phyloP scores from a whole-genome alignment of 1,284 basidiomycete species.

The Exobasidium rhododendri region DNA sequence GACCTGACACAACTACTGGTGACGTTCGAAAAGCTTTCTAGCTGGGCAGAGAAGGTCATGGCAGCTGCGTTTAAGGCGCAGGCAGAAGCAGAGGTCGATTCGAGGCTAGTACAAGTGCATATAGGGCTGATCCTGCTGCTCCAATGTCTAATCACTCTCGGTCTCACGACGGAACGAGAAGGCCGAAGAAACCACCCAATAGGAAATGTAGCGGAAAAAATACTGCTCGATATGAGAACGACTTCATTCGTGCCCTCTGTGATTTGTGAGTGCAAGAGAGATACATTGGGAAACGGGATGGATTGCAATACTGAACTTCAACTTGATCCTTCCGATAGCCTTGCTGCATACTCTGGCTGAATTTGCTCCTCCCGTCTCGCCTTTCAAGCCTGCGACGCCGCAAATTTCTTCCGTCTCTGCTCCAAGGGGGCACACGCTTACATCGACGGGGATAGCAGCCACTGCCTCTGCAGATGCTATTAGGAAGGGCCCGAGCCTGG shows the following conservation, averaged over 20 bases:
- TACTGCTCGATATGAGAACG: background rate
- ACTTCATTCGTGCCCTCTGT: background rate
- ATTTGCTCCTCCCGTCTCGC: constrained; percentile 35
- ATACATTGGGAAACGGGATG: constrained; percentile 6
- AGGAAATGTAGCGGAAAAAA: background rate
- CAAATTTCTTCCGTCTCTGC: background rate
- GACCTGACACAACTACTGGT: constrained; percentile 14
- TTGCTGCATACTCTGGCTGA: constrained; percentile 27
- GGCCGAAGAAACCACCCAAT: constrained; percentile 15
- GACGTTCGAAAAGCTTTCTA: constrained; percentile 19
- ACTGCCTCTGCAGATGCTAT: constrained; percentile 5
- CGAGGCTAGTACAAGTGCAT: constrained; percentile 28
- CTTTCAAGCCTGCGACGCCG: constrained; percentile 23
- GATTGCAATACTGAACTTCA: too few species aligned
- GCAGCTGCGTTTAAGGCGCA: constrained; percentile 19
- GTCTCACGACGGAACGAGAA: constrained; percentile 23
- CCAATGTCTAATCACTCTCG: constrained; percentile 30
- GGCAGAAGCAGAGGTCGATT: constrained; percentile 23
- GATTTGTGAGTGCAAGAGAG: background rate
- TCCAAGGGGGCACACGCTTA: constrained; percentile 31
- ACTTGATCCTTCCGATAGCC: too few species aligned
- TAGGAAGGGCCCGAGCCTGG: constrained; percentile 13
- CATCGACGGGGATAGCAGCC: constrained; percentile 26
- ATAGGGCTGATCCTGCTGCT: constrained; percentile 27
- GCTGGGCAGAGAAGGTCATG: constrained; percentile 28